Evolutionary conservation across 2,329 filamentous ascomycete species (phyloP), one percentile per base, ranked within the genome.

Genomic region (Zasmidium citrigriseum): DNA sequence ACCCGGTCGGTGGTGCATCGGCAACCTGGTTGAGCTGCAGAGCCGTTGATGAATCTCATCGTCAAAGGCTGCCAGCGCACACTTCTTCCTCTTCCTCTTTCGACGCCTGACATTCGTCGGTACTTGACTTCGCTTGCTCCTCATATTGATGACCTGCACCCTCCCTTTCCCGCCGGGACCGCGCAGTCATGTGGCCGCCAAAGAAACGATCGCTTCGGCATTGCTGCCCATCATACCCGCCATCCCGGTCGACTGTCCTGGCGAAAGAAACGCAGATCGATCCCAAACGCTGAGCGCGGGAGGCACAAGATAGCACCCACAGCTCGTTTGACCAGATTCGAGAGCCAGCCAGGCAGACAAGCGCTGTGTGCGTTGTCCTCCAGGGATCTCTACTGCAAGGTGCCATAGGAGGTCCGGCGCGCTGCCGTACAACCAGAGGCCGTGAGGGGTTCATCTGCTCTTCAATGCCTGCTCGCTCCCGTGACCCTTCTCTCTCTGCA

Each of bases 311-410:
- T 59, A 47, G 53, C 57, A n/a, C n/a, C n/a, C n/a, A n/a, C n/a
- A 60, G 60, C 52, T 59, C 61, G 64, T 64, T 63, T 62, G 61
- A 61, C 60, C 59, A 57, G 54, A 66, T 63, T 59, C 44, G 38
- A 55, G 21, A 22, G 24, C n/a, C n/a, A n/a, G n/a, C n/a, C n/a
- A 52, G 51, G 58, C 52, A 52, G 60, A 49, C 56, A 60, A 54
- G 56, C 38, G 34, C 12, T 46, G 23, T 52, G 38, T 66, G 64
- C 64, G 60, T 55, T 64, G 64, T 60, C 62, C 60, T 47, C 52
- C 57, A 62, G 62, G 61, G 55, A 55, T 47, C 52, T 25, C 27
- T 27, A 22, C 61, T 63, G 66, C 66, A 68, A 64, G 63, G 62
- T 55, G 63, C 64, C 61, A 61, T 48, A 56, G 60, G 57, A 52